These are phyloP conservation scores for Dictyostelium firmibasis DNA, from an alignment of 78 protist genomes.

Conservation along the genomic window DNA sequence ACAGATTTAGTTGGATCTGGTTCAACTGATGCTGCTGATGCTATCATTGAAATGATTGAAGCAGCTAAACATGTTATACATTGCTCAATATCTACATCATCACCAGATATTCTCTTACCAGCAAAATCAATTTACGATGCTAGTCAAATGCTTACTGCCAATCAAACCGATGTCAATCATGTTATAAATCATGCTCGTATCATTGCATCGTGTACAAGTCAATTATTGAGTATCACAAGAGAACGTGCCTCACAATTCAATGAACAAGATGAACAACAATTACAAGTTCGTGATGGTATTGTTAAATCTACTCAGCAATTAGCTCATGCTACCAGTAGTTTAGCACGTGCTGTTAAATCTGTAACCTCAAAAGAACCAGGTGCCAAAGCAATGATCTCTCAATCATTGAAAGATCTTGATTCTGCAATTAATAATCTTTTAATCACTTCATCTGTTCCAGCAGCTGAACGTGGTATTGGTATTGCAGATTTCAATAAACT, in stretches of 20 bases:
- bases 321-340: constrained; percentile 47
- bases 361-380: constrained; percentile 55
- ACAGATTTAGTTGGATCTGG: background rate
- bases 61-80: constrained; percentile 13
- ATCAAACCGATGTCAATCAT: background rate
- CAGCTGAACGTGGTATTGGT: constrained; percentile 20
- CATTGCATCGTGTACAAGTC: constrained; percentile 56
- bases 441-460: constrained; percentile 14
- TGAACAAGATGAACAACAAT: constrained; percentile 48
- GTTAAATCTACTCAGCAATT: constrained; percentile 71
- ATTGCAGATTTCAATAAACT: constrained; percentile 37
- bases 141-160: background rate
- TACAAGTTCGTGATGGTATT: constrained; percentile 13
- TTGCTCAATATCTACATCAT: constrained; percentile 43
- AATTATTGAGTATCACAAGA: constrained; percentile 22
- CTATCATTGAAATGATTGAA: constrained; percentile 29
- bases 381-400: background rate
- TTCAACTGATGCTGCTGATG: constrained; percentile 46
- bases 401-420: constrained; percentile 46
- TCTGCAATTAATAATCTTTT: background rate
- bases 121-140: constrained; percentile 39
- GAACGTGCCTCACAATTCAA: constrained; percentile 2
- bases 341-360: constrained; percentile 78
- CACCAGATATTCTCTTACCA: constrained; percentile 71
- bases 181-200: constrained; percentile 52